Conservation (phyloP, 202 grass and related monocot species). For the Dendrocalamus latiflorus region DNA sequence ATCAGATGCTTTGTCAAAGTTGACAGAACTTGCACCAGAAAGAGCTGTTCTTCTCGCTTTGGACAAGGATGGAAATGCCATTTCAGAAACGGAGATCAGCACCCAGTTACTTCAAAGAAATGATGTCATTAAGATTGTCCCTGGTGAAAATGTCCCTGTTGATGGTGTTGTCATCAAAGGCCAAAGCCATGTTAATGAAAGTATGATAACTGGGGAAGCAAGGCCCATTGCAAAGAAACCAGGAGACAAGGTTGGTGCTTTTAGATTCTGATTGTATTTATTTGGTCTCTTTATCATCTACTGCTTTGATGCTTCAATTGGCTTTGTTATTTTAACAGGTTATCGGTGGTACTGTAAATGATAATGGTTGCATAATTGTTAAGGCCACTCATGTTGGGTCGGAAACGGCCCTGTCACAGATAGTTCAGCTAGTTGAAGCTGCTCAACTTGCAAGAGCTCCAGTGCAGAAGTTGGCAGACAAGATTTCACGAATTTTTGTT, state of each 20-base stretch:
- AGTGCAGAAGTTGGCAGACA: slow-evolving; percentile 90
- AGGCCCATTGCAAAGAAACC: no score
- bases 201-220: no score
- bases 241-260: slow-evolving; percentile 71
- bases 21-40: slow-evolving; percentile 95
- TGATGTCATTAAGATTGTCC: no score
- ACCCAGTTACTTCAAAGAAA: no score
- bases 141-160: no score
- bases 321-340: slow-evolving; percentile 44
- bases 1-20: slow-evolving; percentile 90
- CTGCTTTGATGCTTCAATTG: slow-evolving; percentile 18
- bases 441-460: slow-evolving; percentile 96
- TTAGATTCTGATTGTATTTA: neutral
- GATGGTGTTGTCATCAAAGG: no score
- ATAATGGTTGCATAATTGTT: slow-evolving; percentile 88
- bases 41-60: slow-evolving; percentile 71
- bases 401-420: slow-evolving; percentile 95
- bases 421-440: slow-evolving; percentile 96
- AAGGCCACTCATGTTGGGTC: slow-evolving; percentile 94
- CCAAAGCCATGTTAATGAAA: no score
- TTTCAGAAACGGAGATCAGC: no score
- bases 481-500: slow-evolving; percentile 88
- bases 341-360: slow-evolving; percentile 96
- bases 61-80: slow-evolving; percentile 68
- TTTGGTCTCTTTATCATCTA: neutral